Base-by-base conservation (phyloP, 78 protist genomes). In the Fonticula alba region DNA sequence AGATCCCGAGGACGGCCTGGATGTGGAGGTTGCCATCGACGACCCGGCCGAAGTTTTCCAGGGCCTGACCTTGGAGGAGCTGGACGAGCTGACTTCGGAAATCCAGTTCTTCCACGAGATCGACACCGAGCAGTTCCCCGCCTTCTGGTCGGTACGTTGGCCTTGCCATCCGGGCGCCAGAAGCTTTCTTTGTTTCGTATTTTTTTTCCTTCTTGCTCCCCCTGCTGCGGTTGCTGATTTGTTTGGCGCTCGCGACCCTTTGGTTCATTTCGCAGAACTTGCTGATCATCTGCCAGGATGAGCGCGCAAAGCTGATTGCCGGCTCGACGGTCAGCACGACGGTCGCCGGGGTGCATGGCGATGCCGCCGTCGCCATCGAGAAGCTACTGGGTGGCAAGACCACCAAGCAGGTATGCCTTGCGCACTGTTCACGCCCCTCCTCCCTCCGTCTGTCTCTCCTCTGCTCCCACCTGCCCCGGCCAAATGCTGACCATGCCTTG, bases 21-120 rank as follows among this genome's bases (percentile, higher is more conserved):
- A n/a, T n/a, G 26, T 1, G 14, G 66, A 56, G 35, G 19, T 57
- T 24, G 55, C 36, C 22, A 3, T 43, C 24, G 40, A 41, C 11
- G 87, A 81, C 40, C 87, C 87, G 22, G 56, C 73, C 59, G 15
- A 4, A 33, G 35, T 76, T 20, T 53, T 81, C 62, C 33, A 56
- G 14, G 71, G 54, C 17, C 61, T 69, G 66, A 15, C n/a, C 24
- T 27, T 3, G 27, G 65, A 40, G 11, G 84, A 69, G 32, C 31
- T 51, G 24, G 68, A 65, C 32, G 77, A 69, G 31, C 41, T 67
- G 41, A 4, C 24, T 15, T 35, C 10, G 41, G 79, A 79, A 68
- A 73, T 79, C 43, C 38, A 26, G 14, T 19, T 50, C 50, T 66
- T 66, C 40, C 62, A 20, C 10, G 17, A 32, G 19, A 63, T 72